A percentile compares a stretch with the other conserved stretches of the same genome.
Evolutionary conservation across 805 yeast genomes (phyloP).

Genomic region (Pichia nakasei): DNA sequence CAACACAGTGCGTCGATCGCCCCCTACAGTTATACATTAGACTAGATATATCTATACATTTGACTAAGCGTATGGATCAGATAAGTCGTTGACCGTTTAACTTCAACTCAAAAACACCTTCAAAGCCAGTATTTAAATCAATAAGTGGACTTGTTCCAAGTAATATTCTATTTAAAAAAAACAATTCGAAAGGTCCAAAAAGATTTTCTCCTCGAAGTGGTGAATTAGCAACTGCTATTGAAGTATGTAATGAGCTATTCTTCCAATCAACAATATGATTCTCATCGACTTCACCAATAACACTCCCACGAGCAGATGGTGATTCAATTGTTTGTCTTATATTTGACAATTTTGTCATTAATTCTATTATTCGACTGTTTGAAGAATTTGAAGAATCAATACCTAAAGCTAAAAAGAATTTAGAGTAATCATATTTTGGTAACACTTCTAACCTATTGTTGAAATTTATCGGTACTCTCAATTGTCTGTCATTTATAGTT

Average conservation of each 20-base stretch:
- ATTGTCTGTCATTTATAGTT: background rate
- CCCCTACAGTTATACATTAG: background rate
- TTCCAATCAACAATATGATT: background rate
- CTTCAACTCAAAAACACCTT: background rate
- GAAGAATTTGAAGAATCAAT: background rate
- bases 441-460: background rate
- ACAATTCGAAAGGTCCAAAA: background rate
- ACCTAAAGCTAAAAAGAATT: slow-evolving; percentile 8
- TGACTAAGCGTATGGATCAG: no score
- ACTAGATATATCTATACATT: no score
- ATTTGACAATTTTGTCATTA: background rate
- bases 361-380: background rate
- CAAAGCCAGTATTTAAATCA: background rate
- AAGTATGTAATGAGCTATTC: background rate
- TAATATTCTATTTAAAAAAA: background rate
- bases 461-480: background rate
- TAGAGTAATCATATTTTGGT: slow-evolving; percentile 9
- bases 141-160: background rate
- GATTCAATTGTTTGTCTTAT: background rate
- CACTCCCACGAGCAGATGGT: background rate
- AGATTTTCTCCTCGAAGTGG: no score
- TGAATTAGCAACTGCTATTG: background rate
- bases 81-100: no score
- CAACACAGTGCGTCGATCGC: background rate
- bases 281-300: background rate